Evolutionary conservation across 2,329 filamentous ascomycete species (phyloP).

Genomic region (Fusarium burgessii): DNA sequence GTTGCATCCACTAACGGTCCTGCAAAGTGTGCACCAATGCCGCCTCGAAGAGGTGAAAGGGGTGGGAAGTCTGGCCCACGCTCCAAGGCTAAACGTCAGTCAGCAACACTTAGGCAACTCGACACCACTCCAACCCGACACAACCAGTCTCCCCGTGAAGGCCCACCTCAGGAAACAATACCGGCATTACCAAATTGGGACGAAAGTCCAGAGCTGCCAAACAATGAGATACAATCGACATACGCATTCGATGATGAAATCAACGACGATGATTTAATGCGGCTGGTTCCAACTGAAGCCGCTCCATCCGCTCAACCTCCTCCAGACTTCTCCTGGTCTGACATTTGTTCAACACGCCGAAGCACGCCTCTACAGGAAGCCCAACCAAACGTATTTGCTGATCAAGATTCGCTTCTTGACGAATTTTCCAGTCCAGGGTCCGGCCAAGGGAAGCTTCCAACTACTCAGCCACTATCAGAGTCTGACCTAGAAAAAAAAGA

Average conservation of each 20-base stretch:
- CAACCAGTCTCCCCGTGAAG: conserved; percentile 29
- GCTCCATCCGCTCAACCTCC: not conserved
- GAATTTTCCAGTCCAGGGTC: conserved; percentile 48
- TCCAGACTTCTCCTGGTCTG: conserved; percentile 47
- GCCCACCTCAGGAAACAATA: not conserved
- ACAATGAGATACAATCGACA: not conserved
- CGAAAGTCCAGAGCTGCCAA: not conserved
- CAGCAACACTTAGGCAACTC: conserved; percentile 46
- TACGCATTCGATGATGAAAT: conserved; percentile 42
- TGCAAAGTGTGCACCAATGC: conserved; percentile 22
- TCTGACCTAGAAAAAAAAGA: not conserved
- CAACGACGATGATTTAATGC: conserved; percentile 42
- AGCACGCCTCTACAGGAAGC: conserved; percentile 46
- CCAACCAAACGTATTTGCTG: conserved; percentile 41
- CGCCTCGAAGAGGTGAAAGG: conserved; percentile 28
- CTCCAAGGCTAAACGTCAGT: conserved; percentile 21
- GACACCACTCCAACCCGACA: conserved; percentile 51
- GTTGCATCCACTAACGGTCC: conserved; percentile 7
- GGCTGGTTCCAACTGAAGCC: conserved; percentile 15
- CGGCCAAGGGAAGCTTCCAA: conserved; percentile 45
- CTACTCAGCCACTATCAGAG: conserved; percentile 48
- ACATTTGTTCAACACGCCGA: conserved; percentile 43
- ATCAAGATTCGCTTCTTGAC: conserved; percentile 30
- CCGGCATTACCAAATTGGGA: not conserved
- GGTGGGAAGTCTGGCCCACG: conserved; percentile 34